Evolutionary conservation across 805 yeast species (phyloP).

Genomic region (Starmerella gropengiesseri): DNA sequence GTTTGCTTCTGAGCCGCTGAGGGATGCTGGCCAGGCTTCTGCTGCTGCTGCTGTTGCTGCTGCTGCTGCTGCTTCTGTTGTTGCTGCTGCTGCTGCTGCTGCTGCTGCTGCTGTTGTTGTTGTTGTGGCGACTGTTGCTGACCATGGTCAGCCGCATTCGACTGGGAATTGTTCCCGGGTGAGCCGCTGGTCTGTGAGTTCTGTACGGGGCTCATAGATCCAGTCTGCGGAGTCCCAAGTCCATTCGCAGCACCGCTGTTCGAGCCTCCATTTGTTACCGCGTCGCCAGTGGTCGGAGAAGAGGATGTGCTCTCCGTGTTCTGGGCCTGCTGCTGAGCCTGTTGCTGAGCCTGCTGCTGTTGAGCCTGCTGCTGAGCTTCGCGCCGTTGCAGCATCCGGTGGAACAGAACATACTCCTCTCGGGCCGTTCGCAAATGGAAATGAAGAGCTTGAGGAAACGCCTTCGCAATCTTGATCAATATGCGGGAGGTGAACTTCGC

Average conservation of each 20-base stretch:
- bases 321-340: neutral
- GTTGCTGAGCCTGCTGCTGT: neutral
- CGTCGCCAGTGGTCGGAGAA: too few relatives aligned
- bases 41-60: neutral
- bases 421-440: slow-evolving; percentile 91
- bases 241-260: too few relatives aligned
- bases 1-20: too few relatives aligned
- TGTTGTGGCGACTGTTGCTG: neutral
- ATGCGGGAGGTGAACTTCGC: slow-evolving; percentile 82
- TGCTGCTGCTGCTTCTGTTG: neutral
- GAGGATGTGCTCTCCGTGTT: too few relatives aligned
- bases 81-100: neutral
- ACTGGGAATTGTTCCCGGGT: too few relatives aligned
- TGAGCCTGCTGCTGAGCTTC: neutral
- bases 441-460: slow-evolving; percentile 94
- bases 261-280: too few relatives aligned
- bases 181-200: too few relatives aligned
- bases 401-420: slow-evolving; percentile 83
- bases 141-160: too few relatives aligned
- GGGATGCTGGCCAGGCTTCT: neutral
- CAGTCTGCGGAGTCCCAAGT: too few relatives aligned
- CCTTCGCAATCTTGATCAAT: slow-evolving; percentile 83
- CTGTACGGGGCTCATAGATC: too few relatives aligned
- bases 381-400: slow-evolving; percentile 36
- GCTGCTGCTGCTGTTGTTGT: neutral